Conservation (phyloP, 257 asterid species). For the Rubia yunnanensis region DNA sequence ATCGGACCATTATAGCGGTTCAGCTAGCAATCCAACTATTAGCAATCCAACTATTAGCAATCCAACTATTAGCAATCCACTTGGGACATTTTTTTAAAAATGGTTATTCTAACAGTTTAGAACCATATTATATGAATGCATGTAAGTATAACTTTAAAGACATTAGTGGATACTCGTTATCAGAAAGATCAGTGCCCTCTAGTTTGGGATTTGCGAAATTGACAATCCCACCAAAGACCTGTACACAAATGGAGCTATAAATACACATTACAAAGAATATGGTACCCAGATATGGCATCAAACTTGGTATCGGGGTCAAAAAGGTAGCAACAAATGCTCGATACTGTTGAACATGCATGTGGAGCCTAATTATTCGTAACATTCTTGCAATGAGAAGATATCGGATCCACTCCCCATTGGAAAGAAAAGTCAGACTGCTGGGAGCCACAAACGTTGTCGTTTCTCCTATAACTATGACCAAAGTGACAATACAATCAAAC, state of each 20-base stretch:
- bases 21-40: too few species aligned
- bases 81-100: too few species aligned
- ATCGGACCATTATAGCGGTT: too few species aligned
- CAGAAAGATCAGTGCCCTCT: conserved; percentile 57
- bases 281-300: conserved; percentile 92
- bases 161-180: conserved; percentile 5
- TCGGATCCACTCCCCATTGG: conserved; percentile 99
- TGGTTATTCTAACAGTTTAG: not conserved
- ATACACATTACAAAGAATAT: conserved; percentile 86
- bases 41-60: too few species aligned
- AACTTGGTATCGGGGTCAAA: conserved; percentile 88
- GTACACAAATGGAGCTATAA: conserved; percentile 90
- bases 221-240: conserved; percentile 93
- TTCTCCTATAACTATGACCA: conserved; percentile 98
- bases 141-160: not conserved
- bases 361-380: conserved; percentile 87
- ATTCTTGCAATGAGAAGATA: conserved; percentile 96
- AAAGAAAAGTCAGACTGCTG: conserved; percentile 57
- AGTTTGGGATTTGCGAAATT: conserved; percentile 72
- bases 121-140: not conserved
- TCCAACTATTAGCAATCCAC: too few species aligned
- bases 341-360: conserved; percentile 75
- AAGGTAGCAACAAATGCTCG: conserved; percentile 97
- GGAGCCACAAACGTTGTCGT: conserved; percentile 73
- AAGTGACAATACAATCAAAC: conserved; percentile 84